These are phyloP conservation scores for Thermothielavioides terrestris DNA, from an alignment of 495 filamentous ascomycete genomes.

Conservation along the genomic window DNA sequence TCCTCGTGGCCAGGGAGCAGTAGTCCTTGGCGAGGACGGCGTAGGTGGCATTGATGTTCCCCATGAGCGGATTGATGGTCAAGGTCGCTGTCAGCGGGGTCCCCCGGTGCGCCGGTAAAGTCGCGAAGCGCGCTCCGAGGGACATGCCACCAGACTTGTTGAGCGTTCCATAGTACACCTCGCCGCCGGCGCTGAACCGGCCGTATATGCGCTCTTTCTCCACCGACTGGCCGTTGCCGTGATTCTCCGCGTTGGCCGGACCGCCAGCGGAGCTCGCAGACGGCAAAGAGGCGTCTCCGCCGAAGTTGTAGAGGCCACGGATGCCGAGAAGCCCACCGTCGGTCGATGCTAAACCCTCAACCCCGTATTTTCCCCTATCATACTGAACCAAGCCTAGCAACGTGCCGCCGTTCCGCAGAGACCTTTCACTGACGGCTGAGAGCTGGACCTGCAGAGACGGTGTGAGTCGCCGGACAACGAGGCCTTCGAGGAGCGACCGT, in stretches of 20 bases:
- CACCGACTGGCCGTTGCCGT: constrained; percentile 12
- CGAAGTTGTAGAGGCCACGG: constrained; percentile 90
- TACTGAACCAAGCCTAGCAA: constrained; percentile 75
- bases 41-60: constrained; percentile 81
- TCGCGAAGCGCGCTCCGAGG: constrained; percentile 78
- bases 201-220: constrained; percentile 49
- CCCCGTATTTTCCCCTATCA: constrained; percentile 78
- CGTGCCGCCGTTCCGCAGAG: constrained; percentile 66
- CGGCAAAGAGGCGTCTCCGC: constrained; percentile 56
- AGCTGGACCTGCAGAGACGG: constrained; percentile 72
- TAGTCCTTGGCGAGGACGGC: constrained; percentile 75
- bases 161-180: constrained; percentile 86
- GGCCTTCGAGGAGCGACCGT: constrained; percentile 71
- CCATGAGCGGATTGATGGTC: constrained; percentile 87
- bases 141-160: constrained; percentile 81
- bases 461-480: constrained; percentile 75
- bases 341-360: constrained; percentile 86
- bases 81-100: constrained; percentile 87
- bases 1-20: constrained; percentile 75
- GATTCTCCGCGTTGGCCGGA: constrained; percentile 12
- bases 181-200: constrained; percentile 74
- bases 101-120: constrained; percentile 75
- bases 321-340: constrained; percentile 83
- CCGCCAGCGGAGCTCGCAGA: constrained; percentile 11
- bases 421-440: constrained; percentile 69